phyloP scores from a whole-genome alignment of 306 rosid species.

The Fagus crenata region DNA sequence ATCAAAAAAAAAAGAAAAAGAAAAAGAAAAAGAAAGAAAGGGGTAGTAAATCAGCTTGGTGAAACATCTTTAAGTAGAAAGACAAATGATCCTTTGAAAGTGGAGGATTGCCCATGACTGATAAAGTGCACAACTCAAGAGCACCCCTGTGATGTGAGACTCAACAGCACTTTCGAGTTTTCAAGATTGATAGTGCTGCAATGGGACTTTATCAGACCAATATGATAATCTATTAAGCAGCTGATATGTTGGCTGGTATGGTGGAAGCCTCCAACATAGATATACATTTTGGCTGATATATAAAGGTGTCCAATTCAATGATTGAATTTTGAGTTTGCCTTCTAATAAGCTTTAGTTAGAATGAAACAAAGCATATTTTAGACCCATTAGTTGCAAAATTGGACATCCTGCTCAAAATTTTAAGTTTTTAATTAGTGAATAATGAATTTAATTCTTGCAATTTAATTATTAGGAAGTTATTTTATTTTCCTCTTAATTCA shows the following conservation, averaged over 20 bases:
- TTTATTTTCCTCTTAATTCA: no score
- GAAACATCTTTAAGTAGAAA: not conserved
- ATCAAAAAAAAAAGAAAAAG: no score
- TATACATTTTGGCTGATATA: not conserved
- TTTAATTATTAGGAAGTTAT: no score
- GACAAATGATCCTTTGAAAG: no score
- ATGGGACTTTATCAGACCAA: no score
- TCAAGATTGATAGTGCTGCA: no score
- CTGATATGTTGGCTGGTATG: not conserved
- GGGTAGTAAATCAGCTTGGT: not conserved
- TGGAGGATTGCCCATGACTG: no score
- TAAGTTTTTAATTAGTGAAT: not conserved
- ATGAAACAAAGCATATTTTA: not conserved
- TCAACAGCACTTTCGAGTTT: no score
- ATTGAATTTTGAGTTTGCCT: not conserved
- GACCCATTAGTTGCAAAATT: not conserved
- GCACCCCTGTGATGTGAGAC: no score
- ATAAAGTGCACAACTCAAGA: no score
- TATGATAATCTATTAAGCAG: no score
- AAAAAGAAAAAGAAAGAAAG: no score
- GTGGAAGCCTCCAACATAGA: not conserved
- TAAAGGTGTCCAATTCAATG: not conserved
- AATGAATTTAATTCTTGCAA: not conserved
- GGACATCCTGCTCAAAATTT: not conserved
- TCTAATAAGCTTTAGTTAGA: not conserved